Evolutionary conservation across 805 yeast genomes (phyloP).

Genomic region (Kodamaea leandrae): DNA sequence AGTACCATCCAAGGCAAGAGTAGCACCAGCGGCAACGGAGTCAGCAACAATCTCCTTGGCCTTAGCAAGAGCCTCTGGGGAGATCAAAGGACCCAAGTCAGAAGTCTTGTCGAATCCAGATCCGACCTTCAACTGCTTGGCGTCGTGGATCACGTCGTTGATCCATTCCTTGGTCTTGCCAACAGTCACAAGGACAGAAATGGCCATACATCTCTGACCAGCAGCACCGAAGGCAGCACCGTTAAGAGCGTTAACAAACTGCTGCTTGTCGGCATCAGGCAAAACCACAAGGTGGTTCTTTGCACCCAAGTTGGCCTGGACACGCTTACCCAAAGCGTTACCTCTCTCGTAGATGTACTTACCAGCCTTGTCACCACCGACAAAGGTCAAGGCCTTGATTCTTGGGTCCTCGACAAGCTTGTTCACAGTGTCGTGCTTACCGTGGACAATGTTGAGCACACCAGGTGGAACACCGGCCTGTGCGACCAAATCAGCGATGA

Average conservation of each 20-base stretch:
- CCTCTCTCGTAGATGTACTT: conserved; percentile 67
- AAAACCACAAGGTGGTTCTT: conserved; percentile 72
- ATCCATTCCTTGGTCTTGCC: conserved; percentile 66
- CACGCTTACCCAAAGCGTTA: conserved; percentile 66
- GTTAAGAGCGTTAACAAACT: conserved; percentile 60
- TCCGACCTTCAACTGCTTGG: conserved; percentile 54
- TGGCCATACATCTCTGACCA: conserved; percentile 82
- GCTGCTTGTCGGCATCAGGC: conserved; percentile 68
- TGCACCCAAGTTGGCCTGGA: conserved; percentile 76
- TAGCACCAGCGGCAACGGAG: conserved; percentile 59
- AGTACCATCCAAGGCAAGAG: conserved; percentile 63
- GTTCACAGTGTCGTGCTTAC: conserved; percentile 70
- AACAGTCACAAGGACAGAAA: conserved; percentile 69
- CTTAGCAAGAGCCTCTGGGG: conserved; percentile 54
- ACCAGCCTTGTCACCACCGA: conserved; percentile 79
- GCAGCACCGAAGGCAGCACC: conserved; percentile 85
- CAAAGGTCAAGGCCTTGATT: conserved; percentile 74
- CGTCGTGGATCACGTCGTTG: conserved; percentile 55
- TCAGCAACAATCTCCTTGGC: conserved; percentile 57
- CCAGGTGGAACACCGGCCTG: conserved; percentile 79
- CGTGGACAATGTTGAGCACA: conserved; percentile 69
- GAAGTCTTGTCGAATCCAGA: conserved; percentile 64
- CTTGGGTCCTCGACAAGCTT: conserved; percentile 68
- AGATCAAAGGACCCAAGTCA: conserved; percentile 72
- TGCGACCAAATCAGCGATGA: conserved; percentile 66